Base-by-base conservation (phyloP, 2,329 filamentous ascomycete species). In the Colletotrichum neosansevieriae region DNA sequence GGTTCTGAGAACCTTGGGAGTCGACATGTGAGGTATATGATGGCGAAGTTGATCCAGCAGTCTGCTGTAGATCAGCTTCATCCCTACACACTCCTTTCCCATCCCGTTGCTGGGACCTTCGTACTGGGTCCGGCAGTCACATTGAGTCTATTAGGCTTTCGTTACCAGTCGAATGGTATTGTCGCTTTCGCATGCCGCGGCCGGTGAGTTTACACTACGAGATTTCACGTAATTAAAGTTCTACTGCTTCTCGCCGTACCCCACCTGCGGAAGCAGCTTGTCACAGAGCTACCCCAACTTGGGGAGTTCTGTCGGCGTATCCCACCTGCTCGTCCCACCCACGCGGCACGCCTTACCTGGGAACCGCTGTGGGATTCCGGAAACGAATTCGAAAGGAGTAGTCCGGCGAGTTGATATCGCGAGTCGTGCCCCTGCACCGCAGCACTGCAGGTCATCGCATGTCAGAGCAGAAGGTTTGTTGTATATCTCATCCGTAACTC, bases 391-490 rank as follows among this genome's bases (percentile, higher is more conserved):
- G 13, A 32, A 53, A 29, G 15, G 49, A 53, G n/a, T 53, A 12
- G n/a, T 53, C 24, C 32, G 24, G 15, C 50, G 2, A 53, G 11
- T 36, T 53, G 15, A 34, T 19, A 36, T 53, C 32, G 29, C 29
- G 50, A 53, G 50, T 53, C 29, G 50, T 53, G 50, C 2, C 24
- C 29, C n/a, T 36, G 17, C 6, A 24, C 1, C 10, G 45, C 45
- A 13, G 50, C 24, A 32, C 50, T 53, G 24, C 50, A 53, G 24
- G 50, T 53, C 50, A 53, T 53, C 50, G 13, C 15, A 53, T 53
- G 50, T 53, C 29, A 19, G 29, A 36, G 50, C 50, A 34, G 50
- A 53, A 53, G 50, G 15, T 53, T 36, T 19, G 15, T 32, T 53
- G 29, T 6, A 2, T 17, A 53, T 36, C 50, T 53, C 50, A 36